A percentile compares a stretch with the other conserved stretches of the same genome.
These are phyloP conservation scores for Biancaea sappan DNA, from an alignment of 306 rosid genomes.

Conservation along the genomic window DNA sequence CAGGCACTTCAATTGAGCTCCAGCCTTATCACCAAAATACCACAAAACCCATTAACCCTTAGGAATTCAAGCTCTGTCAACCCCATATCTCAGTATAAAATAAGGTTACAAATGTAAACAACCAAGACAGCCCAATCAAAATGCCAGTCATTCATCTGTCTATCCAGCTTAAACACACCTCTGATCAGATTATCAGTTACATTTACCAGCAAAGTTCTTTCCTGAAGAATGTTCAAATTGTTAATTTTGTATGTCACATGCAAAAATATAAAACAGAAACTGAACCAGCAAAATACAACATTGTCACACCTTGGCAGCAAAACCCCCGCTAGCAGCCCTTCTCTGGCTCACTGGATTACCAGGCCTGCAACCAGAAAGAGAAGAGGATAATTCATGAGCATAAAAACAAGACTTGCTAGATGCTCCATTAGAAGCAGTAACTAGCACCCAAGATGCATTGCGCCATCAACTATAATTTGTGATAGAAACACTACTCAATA, in stretches of 20 bases:
- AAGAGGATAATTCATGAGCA: constrained; percentile 32
- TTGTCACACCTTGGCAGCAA: constrained; percentile 55
- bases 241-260: not conserved
- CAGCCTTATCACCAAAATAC: not conserved
- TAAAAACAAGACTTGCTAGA: constrained; percentile 1
- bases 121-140: not conserved
- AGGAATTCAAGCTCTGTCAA: not conserved
- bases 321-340: constrained; percentile 52
- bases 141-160: not conserved
- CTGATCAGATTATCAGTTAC: not conserved
- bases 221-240: not conserved
- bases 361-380: constrained; percentile 57
- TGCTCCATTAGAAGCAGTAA: constrained; percentile 27
- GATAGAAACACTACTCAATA: constrained; percentile 10
- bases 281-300: not conserved
- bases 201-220: not conserved
- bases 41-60: not conserved
- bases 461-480: constrained; percentile 25
- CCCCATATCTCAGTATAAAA: not conserved
- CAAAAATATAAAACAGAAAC: constrained; percentile 13
- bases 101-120: not conserved
- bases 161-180: not conserved
- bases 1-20: not conserved
- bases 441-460: constrained; percentile 29
- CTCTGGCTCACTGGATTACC: constrained; percentile 57